These are phyloP conservation scores for Osmozyma mogii DNA, from an alignment of 805 yeast species.

Conservation along the genomic window DNA sequence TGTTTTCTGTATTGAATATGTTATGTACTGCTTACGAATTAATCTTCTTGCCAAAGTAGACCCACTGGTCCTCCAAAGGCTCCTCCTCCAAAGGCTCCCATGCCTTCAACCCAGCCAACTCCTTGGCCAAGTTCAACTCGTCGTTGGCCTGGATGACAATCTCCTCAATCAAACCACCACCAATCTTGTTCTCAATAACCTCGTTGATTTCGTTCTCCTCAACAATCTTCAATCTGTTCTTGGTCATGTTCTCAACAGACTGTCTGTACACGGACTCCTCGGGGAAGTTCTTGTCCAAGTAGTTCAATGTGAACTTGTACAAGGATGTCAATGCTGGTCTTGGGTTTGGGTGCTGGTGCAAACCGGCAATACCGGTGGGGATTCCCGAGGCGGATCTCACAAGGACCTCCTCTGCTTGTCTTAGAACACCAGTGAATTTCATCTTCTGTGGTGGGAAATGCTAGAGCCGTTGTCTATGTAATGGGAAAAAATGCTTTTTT, in stretches of 20 bases:
- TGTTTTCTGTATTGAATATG: too few relatives aligned
- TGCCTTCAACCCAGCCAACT: conserved; percentile 57
- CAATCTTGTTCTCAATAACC: conserved; percentile 65
- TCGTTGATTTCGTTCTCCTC: conserved; percentile 52
- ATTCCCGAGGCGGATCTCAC: conserved; percentile 53
- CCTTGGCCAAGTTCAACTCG: conserved; percentile 60
- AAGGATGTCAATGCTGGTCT: conserved; percentile 67
- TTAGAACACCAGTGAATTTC: conserved; percentile 36
- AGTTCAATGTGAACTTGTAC: conserved; percentile 60
- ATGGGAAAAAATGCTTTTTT: conserved; percentile 5
- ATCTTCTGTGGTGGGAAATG: conserved; percentile 13
- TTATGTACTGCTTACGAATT: too few relatives aligned
- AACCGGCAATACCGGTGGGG: conserved; percentile 78
- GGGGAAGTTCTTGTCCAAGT: conserved; percentile 57
- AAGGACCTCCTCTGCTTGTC: conserved; percentile 44
- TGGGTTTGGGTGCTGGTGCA: conserved; percentile 75
- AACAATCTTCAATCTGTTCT: conserved; percentile 59
- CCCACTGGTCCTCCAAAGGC: conserved; percentile 81
- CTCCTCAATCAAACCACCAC: conserved; percentile 81
- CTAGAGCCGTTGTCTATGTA: too few relatives aligned
- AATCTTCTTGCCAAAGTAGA: conserved; percentile 63
- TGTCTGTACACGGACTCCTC: conserved; percentile 66
- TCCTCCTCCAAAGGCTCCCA: conserved; percentile 81
- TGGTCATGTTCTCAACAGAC: conserved; percentile 64
- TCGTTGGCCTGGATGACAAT: conserved; percentile 75